phyloP scores from a whole-genome alignment of 345 rosid species.

The Pugionium dolabratum region DNA sequence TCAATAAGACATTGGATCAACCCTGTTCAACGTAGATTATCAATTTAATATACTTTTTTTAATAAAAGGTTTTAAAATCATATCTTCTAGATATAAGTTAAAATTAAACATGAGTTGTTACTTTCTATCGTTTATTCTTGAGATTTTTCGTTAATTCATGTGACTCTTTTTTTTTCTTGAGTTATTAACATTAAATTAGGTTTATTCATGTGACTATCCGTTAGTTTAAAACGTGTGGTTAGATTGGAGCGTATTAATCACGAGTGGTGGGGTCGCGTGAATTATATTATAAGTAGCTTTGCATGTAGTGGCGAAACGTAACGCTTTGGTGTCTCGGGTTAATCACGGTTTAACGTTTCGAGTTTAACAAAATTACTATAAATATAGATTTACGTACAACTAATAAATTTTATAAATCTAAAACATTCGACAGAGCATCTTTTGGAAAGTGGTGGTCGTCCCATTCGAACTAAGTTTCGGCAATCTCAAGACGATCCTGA shows the following conservation, averaged over 20 bases:
- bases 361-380: constrained; percentile 36
- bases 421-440: constrained; percentile 65
- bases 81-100: too few species aligned
- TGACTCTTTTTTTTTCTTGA: background rate
- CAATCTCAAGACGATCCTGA: constrained; percentile 82
- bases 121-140: too few species aligned
- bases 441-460: constrained; percentile 92
- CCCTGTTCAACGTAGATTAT: too few species aligned
- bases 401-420: constrained; percentile 22
- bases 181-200: background rate
- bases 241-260: constrained; percentile 24
- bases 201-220: constrained; percentile 24
- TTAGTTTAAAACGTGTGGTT: background rate
- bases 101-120: too few species aligned
- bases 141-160: too few species aligned
- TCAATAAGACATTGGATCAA: too few species aligned
- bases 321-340: constrained; percentile 50
- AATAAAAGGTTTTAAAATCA: too few species aligned
- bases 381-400: constrained; percentile 31
- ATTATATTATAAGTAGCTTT: background rate
- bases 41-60: too few species aligned
- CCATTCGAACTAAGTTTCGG: constrained; percentile 52
- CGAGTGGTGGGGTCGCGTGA: constrained; percentile 41
- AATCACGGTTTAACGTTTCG: constrained; percentile 38
- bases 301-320: constrained; percentile 46